phyloP scores from a whole-genome alignment of 2,329 filamentous ascomycete genomes.

The Fusarium anguioides region DNA sequence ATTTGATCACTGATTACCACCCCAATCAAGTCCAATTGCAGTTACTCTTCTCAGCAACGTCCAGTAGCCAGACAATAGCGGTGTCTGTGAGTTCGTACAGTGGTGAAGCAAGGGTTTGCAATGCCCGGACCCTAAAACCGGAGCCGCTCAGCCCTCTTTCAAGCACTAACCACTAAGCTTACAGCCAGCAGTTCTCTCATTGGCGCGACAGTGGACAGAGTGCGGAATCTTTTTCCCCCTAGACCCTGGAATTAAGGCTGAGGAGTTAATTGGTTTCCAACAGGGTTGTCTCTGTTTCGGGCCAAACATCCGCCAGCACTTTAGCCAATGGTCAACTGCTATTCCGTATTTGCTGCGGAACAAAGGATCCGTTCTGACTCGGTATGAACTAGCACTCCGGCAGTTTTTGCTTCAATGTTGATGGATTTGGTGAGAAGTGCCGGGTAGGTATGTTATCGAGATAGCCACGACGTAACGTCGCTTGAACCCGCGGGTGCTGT shows the following conservation, averaged over 20 bases:
- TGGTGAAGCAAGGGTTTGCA: too few species aligned
- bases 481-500: too few species aligned
- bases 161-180: slow-evolving; percentile 4
- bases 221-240: not conserved
- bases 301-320: not conserved
- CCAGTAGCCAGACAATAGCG: not conserved
- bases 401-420: not conserved
- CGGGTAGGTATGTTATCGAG: too few species aligned
- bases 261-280: not conserved
- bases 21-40: not conserved
- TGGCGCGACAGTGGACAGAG: not conserved
- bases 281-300: not conserved
- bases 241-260: slow-evolving; percentile 2
- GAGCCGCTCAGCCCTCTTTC: not conserved
- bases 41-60: not conserved
- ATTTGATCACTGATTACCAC: not conserved
- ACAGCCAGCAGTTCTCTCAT: not conserved
- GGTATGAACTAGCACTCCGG: not conserved
- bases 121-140: not conserved
- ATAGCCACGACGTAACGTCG: not conserved
- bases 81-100: not conserved
- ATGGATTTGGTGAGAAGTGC: not conserved
- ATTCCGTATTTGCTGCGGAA: slow-evolving; percentile 11
- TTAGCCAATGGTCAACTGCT: too few species aligned
- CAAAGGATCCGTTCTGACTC: not conserved